phyloP scores from a whole-genome alignment of 2,329 filamentous ascomycete genomes.

The Cercospora zeae-maydis region DNA sequence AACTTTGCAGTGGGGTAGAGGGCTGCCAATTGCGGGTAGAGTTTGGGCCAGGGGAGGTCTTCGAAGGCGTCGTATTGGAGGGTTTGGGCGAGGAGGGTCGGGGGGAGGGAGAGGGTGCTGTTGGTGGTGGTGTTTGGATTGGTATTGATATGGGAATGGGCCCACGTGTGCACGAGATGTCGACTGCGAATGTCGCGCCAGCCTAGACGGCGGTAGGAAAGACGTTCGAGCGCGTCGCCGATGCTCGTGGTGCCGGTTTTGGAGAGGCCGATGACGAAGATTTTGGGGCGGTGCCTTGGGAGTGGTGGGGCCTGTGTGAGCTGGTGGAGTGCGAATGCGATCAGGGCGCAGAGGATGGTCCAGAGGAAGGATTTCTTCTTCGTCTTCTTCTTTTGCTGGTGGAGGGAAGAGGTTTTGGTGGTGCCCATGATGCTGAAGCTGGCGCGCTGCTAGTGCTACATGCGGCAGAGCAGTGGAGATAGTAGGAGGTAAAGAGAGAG shows the following conservation, averaged over 20 bases:
- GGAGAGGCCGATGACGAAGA: constrained; percentile 34
- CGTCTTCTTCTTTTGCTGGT: background rate
- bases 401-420: background rate
- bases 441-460: too few relatives aligned
- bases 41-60: constrained; percentile 32
- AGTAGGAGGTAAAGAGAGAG: background rate
- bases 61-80: constrained; percentile 33
- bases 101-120: constrained; percentile 24
- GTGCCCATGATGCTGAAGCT: background rate
- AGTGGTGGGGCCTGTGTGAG: constrained; percentile 24
- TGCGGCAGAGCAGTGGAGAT: too few relatives aligned
- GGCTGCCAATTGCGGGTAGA: constrained; percentile 32
- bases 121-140: background rate
- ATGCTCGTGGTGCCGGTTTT: constrained; percentile 34
- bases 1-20: constrained; percentile 32
- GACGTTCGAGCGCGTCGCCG: constrained; percentile 31
- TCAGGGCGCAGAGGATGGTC: background rate
- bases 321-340: background rate
- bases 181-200: constrained; percentile 35
- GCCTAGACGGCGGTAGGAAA: constrained; percentile 33
- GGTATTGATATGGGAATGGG: background rate
- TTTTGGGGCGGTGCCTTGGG: constrained; percentile 27
- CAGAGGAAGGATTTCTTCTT: background rate
- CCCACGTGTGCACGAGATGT: constrained; percentile 32
- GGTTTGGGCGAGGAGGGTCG: constrained; percentile 25